Conservation (phyloP, 2,329 filamentous ascomycete genomes). For the Fusarium lyarnte region DNA sequence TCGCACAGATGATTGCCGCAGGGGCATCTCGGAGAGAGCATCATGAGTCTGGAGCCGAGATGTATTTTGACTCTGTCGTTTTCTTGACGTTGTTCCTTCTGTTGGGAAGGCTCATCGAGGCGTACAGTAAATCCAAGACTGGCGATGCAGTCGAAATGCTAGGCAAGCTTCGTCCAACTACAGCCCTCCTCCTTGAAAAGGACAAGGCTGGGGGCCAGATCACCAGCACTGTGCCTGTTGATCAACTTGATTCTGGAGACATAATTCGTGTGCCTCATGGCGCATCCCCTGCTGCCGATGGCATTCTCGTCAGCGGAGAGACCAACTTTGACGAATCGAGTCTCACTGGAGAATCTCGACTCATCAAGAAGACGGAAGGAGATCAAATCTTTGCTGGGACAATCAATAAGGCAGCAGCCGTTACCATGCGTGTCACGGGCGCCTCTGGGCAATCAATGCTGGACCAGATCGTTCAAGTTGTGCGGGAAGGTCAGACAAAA, state of each 20-base stretch:
- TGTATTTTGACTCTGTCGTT: slow-evolving; percentile 93
- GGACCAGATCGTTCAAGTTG: slow-evolving; percentile 80
- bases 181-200: slow-evolving; percentile 74
- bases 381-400: slow-evolving; percentile 78
- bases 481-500: slow-evolving; percentile 80
- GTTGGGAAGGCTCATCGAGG: slow-evolving; percentile 77
- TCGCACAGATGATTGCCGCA: slow-evolving; percentile 77
- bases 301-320: slow-evolving; percentile 69
- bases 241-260: slow-evolving; percentile 80
- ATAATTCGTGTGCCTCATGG: slow-evolving; percentile 80
- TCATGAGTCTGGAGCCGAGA: slow-evolving; percentile 47
- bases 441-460: slow-evolving; percentile 77
- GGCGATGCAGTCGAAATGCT: slow-evolving; percentile 86
- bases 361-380: slow-evolving; percentile 69
- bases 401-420: slow-evolving; percentile 73
- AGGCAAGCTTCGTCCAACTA: slow-evolving; percentile 78
- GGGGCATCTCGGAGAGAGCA: slow-evolving; percentile 54
- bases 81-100: slow-evolving; percentile 92
- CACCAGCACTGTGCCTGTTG: slow-evolving; percentile 62
- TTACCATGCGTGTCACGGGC: slow-evolving; percentile 72
- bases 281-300: slow-evolving; percentile 86
- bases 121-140: slow-evolving; percentile 90
- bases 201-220: slow-evolving; percentile 48
- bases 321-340: slow-evolving; percentile 89
- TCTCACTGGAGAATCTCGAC: slow-evolving; percentile 80